These are phyloP conservation scores for Suillus variegatus DNA, from an alignment of 768 basidiomycete genomes.

Conservation along the genomic window DNA sequence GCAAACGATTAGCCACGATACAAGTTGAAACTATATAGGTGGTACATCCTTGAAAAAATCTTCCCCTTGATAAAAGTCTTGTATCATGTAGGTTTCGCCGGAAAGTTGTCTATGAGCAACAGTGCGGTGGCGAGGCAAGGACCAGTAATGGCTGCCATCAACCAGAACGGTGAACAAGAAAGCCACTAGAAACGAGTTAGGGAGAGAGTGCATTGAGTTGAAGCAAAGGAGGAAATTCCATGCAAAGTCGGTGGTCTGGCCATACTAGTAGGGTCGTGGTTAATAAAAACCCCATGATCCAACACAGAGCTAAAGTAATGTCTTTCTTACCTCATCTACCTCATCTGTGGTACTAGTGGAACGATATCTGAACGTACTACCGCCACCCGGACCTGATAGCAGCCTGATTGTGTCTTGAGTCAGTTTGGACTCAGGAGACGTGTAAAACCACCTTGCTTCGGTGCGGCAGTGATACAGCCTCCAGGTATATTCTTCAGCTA, in stretches of 20 bases:
- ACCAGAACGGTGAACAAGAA: slow-evolving; percentile 37
- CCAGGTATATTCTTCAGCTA: no score
- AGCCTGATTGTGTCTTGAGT: no score
- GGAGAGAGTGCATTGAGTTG: slow-evolving; percentile 32
- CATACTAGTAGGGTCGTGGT: neutral
- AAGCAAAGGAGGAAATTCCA: neutral
- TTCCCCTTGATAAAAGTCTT: slow-evolving; percentile 48
- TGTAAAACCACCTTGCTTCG: no score
- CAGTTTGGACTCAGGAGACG: no score
- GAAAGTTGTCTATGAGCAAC: slow-evolving; percentile 18
- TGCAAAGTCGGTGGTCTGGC: neutral
- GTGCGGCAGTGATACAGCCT: no score
- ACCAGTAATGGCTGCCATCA: slow-evolving; percentile 28
- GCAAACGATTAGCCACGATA: neutral
- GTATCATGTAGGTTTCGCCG: slow-evolving; percentile 35
- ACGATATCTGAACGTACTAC: no score
- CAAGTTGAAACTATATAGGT: neutral
- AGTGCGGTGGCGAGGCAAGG: slow-evolving; percentile 30
- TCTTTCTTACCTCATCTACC: no score
- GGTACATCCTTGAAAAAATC: slow-evolving; percentile 59
- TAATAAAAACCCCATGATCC: neutral
- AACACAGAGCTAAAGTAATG: no score
- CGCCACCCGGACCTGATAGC: no score
- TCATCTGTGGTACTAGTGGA: no score
- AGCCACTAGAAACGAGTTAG: slow-evolving; percentile 29